Percentiles rank a stretch among this genome's conserved stretches.
Conservation (phyloP, 257 asterid species). For the Nicotiana undulata region DNA sequence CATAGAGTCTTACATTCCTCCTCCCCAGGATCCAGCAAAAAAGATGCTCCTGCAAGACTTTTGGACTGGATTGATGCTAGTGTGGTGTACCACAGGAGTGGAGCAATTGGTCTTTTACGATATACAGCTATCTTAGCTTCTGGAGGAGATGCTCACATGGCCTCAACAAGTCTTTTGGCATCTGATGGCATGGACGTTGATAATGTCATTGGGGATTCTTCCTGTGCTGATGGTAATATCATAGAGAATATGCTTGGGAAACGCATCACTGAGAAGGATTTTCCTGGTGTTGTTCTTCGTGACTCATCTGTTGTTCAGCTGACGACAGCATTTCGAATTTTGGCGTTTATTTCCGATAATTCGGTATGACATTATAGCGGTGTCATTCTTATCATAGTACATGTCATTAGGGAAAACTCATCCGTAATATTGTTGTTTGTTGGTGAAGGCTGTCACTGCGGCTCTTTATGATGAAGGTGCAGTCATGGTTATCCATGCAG, state of each 20-base stretch:
- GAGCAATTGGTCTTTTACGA: slow-evolving; percentile 63
- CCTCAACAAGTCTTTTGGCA: slow-evolving; percentile 73
- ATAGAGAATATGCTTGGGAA: slow-evolving; percentile 84
- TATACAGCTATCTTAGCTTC: slow-evolving; percentile 82
- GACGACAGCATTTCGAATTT: slow-evolving; percentile 83
- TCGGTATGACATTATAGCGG: slow-evolving; percentile 33
- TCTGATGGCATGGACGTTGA: slow-evolving; percentile 95
- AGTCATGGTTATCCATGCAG: slow-evolving; percentile 93
- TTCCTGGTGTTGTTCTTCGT: slow-evolving; percentile 78
- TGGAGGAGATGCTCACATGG: slow-evolving; percentile 94
- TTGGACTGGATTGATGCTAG: slow-evolving; percentile 98
- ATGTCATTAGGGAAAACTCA: neutral
- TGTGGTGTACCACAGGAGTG: slow-evolving; percentile 90
- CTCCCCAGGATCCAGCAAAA: slow-evolving; percentile 73
- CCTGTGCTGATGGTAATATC: slow-evolving; percentile 67
- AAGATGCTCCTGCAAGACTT: slow-evolving; percentile 93
- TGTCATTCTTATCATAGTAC: neutral
- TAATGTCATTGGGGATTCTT: slow-evolving; percentile 75
- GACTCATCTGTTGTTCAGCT: slow-evolving; percentile 87
- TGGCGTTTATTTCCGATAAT: slow-evolving; percentile 84
- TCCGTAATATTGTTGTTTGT: neutral
- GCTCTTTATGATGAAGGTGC: slow-evolving; percentile 93
- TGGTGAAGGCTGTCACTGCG: slow-evolving; percentile 70
- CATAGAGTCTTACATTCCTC: slow-evolving; percentile 54
- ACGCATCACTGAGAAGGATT: slow-evolving; percentile 89